Percentiles rank a stretch among this genome's conserved stretches.
phyloP scores from a whole-genome alignment of 352 stramenopile species.

The Phytopythium oedochilum region DNA sequence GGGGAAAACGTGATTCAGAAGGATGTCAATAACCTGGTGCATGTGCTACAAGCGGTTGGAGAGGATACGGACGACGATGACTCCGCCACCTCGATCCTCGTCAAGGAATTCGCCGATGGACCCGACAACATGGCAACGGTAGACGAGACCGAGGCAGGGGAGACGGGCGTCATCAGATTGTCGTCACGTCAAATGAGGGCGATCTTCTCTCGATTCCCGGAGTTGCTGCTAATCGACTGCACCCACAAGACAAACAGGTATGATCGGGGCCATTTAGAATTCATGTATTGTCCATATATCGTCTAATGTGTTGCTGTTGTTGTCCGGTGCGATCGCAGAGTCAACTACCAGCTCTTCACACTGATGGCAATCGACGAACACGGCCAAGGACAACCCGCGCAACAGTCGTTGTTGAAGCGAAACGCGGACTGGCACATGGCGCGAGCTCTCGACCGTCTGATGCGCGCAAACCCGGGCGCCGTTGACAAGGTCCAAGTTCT shows the following conservation, averaged over 20 bases:
- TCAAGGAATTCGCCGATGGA: background rate
- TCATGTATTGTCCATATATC: background rate
- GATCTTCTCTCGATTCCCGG: background rate
- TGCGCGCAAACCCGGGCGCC: background rate
- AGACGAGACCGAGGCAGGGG: background rate
- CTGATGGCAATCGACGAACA: background rate
- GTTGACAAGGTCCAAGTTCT: slow-evolving; percentile 7
- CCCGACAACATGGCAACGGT: background rate
- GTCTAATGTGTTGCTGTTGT: too few species aligned
- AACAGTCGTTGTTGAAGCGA: slow-evolving; percentile 7
- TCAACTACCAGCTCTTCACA: slow-evolving; percentile 15
- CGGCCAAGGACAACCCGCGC: background rate
- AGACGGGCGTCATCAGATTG: background rate
- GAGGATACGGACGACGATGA: background rate
- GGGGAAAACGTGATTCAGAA: background rate
- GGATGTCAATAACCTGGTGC: background rate
- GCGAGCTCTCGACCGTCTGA: slow-evolving; percentile 6
- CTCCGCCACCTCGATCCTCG: background rate
- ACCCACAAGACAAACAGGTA: background rate
- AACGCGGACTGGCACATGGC: slow-evolving; percentile 16
- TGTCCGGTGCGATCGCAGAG: background rate
- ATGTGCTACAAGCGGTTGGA: background rate
- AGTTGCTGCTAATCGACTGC: background rate
- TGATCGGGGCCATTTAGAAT: too few species aligned
- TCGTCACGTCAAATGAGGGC: background rate